These are phyloP conservation scores for Lycium ferocissimum DNA, from an alignment of 257 asterid genomes.

Conservation along the genomic window DNA sequence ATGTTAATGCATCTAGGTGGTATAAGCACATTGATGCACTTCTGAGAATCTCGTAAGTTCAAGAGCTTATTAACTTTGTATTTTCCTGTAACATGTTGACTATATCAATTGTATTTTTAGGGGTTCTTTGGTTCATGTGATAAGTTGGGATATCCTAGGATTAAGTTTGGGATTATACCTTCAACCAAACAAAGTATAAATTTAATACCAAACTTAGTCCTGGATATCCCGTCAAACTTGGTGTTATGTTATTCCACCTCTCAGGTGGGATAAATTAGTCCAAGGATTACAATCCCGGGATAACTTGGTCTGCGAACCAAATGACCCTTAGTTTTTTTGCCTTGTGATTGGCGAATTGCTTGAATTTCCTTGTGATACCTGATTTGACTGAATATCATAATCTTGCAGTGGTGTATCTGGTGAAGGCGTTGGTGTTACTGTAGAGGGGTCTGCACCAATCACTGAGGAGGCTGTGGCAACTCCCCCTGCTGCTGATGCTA, in stretches of 20 bases:
- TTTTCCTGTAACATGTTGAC: background rate
- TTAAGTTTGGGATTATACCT: too few relatives aligned
- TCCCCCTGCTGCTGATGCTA: slow-evolving; percentile 62
- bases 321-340: background rate
- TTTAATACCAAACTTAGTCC: too few relatives aligned
- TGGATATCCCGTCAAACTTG: too few relatives aligned
- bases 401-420: slow-evolving; percentile 70
- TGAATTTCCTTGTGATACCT: background rate
- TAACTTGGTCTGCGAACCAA: too few relatives aligned
- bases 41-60: slow-evolving; percentile 62
- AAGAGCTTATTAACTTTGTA: background rate
- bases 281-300: too few relatives aligned
- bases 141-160: too few relatives aligned
- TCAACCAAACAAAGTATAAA: too few relatives aligned
- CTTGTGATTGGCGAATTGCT: background rate
- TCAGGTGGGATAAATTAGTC: too few relatives aligned
- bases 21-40: slow-evolving; percentile 63
- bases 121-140: background rate
- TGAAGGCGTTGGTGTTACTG: slow-evolving; percentile 65
- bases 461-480: slow-evolving; percentile 53
- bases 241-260: too few relatives aligned
- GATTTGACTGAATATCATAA: background rate
- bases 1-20: slow-evolving; percentile 67
- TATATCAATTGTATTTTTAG: background rate
- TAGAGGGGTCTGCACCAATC: slow-evolving; percentile 61